Base-by-base conservation (phyloP, 805 yeast species). In the Spathaspora arborariae region DNA sequence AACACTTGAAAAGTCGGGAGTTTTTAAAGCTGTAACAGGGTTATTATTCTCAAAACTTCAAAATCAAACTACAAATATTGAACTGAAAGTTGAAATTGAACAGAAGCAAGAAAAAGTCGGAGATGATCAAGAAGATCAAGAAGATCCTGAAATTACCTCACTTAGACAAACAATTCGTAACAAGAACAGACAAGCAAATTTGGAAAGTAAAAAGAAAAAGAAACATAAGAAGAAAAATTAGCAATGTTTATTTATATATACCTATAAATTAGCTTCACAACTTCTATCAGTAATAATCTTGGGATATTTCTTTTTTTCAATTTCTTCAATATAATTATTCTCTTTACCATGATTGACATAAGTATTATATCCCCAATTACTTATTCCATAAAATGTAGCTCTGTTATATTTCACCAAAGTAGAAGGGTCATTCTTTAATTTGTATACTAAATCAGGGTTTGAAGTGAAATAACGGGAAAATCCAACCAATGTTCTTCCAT, bases 401-500 rank as follows among this genome's bases (percentile, higher is more conserved):
- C 82, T 63, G 40, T 72, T 65, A 49, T 76, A 75, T 8, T 57
- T 59, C 4, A 60, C 63, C 51, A 76, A 61, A 10, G 55, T 53
- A 7, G 22, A 34, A 2, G 74, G 34, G 19, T 44, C 78, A 15
- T 67, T 58, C 37, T 60, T 56, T 27, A 75, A 59, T 51, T 75
- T 64, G 6, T 58, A 26, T 2, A 62, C 64, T 16, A 75, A 60
- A 52, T 75, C 79, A 9, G 79, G 80, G 51, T 75, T 76, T 1
- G 78, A 62, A 10, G 65, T 70, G 51, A 50, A 75, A 50, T 54
- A 62, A 55, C 79, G 62, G 9, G 70, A 57, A 44, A 60, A 56
- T 15, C 65, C 77, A 50, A 75, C 61, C 45, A 76, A 58, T 2
- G 84, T 78, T 54, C 76, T 63, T n/a, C 45, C 49, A 42, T 58